phyloP scores from a whole-genome alignment of 805 yeast genomes.

The Cyberlindnera euphorbiae region DNA sequence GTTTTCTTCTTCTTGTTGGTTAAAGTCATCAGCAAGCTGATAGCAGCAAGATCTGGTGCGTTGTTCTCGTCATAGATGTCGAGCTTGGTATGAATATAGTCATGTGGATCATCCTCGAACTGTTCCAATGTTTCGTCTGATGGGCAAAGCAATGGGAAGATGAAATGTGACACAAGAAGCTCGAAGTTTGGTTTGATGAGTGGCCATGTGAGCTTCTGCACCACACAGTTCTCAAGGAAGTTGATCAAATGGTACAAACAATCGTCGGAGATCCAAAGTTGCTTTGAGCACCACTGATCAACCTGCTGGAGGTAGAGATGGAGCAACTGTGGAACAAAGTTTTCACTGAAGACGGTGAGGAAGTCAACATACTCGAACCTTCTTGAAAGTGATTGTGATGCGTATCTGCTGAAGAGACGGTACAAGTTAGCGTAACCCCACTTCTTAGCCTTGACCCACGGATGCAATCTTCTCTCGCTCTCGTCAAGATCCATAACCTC shows the following conservation, averaged over 20 bases:
- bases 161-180: constrained; percentile 60
- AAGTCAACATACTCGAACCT: constrained; percentile 60
- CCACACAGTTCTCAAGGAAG: constrained; percentile 59
- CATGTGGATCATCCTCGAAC: constrained; percentile 85
- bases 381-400: constrained; percentile 40
- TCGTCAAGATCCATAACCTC: constrained; percentile 46
- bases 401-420: constrained; percentile 69
- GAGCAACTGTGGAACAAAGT: constrained; percentile 71
- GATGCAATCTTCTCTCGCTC: constrained; percentile 46
- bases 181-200: constrained; percentile 61
- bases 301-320: constrained; percentile 59
- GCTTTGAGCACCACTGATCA: constrained; percentile 64
- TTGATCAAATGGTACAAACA: constrained; percentile 60
- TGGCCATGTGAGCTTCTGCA: constrained; percentile 59
- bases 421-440: constrained; percentile 83
- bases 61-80: constrained; percentile 57
- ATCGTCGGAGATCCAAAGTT: constrained; percentile 65
- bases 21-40: constrained; percentile 65
- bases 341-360: constrained; percentile 44
- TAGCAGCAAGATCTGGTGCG: constrained; percentile 77
- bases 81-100: constrained; percentile 71
- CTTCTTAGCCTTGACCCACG: constrained; percentile 75
- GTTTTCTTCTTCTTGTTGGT: constrained; percentile 60
- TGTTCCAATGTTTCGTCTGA: constrained; percentile 61
- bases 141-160: constrained; percentile 74